These are phyloP conservation scores for Rossbeevera mucosa DNA, from an alignment of 768 basidiomycete genomes.

Conservation along the genomic window DNA sequence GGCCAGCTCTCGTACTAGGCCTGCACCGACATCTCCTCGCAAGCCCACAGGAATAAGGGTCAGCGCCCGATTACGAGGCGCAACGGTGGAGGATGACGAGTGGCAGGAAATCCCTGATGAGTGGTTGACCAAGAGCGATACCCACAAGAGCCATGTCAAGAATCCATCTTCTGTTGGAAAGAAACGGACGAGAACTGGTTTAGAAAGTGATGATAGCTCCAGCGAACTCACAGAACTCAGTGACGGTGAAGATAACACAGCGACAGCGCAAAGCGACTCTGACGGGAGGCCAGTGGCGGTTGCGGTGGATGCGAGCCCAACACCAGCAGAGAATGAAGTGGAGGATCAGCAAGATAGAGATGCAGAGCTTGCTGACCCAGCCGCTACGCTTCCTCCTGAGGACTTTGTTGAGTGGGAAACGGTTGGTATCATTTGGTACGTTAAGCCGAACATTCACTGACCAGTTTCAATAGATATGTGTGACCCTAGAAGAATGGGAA, in stretches of 20 bases:
- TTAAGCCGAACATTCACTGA: not conserved
- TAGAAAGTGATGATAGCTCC: slow-evolving; percentile 57
- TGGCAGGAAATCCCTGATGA: slow-evolving; percentile 82
- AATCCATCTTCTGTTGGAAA: slow-evolving; percentile 4
- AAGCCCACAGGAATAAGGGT: slow-evolving; percentile 52
- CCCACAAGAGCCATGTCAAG: slow-evolving; percentile 15
- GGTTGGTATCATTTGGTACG: slow-evolving; percentile 40
- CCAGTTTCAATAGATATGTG: slow-evolving; percentile 59
- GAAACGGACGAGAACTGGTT: slow-evolving; percentile 41
- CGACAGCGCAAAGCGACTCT: slow-evolving; percentile 11
- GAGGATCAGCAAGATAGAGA: slow-evolving; percentile 4
- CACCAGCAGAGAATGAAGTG: not conserved
- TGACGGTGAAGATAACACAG: slow-evolving; percentile 36
- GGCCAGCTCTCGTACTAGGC: slow-evolving; percentile 8
- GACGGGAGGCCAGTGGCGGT: not conserved
- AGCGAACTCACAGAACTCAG: slow-evolving; percentile 77
- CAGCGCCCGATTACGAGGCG: slow-evolving; percentile 61
- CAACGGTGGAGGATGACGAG: slow-evolving; percentile 48
- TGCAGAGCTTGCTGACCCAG: not conserved
- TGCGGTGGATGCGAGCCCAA: slow-evolving; percentile 1
- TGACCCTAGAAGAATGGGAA: slow-evolving; percentile 83
- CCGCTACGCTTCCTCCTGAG: slow-evolving; percentile 29
- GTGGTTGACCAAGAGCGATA: slow-evolving; percentile 42
- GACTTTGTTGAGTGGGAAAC: slow-evolving; percentile 90
- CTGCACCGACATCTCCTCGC: slow-evolving; percentile 21